phyloP scores from a whole-genome alignment of 2,329 filamentous ascomycete species.

The Paraconiothyrium sp. region DNA sequence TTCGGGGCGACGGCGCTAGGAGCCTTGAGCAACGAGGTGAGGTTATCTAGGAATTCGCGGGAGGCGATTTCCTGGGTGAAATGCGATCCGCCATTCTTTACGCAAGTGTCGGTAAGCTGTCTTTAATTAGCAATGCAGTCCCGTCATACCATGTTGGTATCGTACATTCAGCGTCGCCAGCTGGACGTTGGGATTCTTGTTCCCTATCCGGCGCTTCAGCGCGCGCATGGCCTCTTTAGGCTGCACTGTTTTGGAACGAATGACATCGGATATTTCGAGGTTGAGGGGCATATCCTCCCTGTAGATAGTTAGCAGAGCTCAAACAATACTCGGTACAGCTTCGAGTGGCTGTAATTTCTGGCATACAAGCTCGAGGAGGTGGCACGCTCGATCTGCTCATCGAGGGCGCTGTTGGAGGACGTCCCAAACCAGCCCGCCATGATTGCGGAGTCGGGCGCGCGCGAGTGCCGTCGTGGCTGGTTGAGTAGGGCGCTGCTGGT shows the following conservation, averaged over 20 bases:
- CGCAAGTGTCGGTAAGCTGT: slow-evolving; percentile 94
- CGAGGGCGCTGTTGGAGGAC: slow-evolving; percentile 86
- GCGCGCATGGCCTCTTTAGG: slow-evolving; percentile 98
- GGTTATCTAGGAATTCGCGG: slow-evolving; percentile 97
- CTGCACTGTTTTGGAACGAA: slow-evolving; percentile 95
- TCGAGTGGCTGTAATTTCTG: not conserved
- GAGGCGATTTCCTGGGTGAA: slow-evolving; percentile 96
- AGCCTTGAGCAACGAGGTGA: slow-evolving; percentile 87
- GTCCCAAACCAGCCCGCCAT: slow-evolving; percentile 95
- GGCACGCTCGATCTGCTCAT: slow-evolving; percentile 96
- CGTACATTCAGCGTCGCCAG: slow-evolving; percentile 89
- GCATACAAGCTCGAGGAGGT: slow-evolving; percentile 91
- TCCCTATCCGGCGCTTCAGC: slow-evolving; percentile 90
- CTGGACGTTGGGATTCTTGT: slow-evolving; percentile 98
- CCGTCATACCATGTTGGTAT: not conserved
- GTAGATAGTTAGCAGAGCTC: slow-evolving; percentile 24
- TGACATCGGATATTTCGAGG: slow-evolving; percentile 96
- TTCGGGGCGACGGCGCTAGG: slow-evolving; percentile 79
- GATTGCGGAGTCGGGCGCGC: slow-evolving; percentile 34
- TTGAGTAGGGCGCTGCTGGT: not conserved
- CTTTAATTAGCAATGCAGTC: slow-evolving; percentile 22
- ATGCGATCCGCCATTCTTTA: slow-evolving; percentile 96
- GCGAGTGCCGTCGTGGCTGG: slow-evolving; percentile 12
- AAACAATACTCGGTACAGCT: slow-evolving; percentile 1
- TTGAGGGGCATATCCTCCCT: slow-evolving; percentile 98